A percentile compares a stretch with the other conserved stretches of the same genome.
These are phyloP conservation scores for Sodiomyces alkalinus DNA, from an alignment of 2,329 filamentous ascomycete genomes.

Conservation along the genomic window DNA sequence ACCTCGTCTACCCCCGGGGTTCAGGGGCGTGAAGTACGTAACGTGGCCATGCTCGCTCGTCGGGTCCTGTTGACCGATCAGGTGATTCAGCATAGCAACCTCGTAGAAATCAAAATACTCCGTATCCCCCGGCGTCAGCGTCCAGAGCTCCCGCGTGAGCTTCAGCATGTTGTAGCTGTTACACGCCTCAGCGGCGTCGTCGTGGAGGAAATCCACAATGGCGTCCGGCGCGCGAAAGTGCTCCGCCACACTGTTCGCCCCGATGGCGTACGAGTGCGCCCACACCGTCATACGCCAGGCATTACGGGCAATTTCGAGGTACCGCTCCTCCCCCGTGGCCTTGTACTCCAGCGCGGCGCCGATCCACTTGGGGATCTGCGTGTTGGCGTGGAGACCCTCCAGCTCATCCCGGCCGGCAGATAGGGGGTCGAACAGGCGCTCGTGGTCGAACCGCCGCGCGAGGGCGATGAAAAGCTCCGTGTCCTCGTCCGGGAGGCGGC, in stretches of 20 bases:
- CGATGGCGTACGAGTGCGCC: constrained; percentile 35
- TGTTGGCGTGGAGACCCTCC: constrained; percentile 35
- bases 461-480: constrained; percentile 32
- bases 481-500: constrained; percentile 25
- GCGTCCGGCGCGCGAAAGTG: constrained; percentile 31
- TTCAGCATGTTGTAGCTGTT: constrained; percentile 44
- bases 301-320: constrained; percentile 31
- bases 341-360: constrained; percentile 32
- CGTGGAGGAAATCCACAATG: constrained; percentile 25
- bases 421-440: constrained; percentile 28
- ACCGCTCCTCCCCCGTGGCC: constrained; percentile 26
- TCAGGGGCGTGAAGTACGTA: constrained; percentile 36
- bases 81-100: constrained; percentile 31
- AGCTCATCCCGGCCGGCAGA: constrained; percentile 27
- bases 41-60: constrained; percentile 28
- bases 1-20: constrained; percentile 28
- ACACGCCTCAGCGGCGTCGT: constrained; percentile 34
- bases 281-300: constrained; percentile 30
- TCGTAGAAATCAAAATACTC: constrained; percentile 40
- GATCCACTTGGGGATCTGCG: constrained; percentile 38
- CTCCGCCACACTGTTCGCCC: constrained; percentile 36
- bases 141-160: constrained; percentile 34
- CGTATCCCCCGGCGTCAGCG: constrained; percentile 21
- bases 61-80: constrained; percentile 33
- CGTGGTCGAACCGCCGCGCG: constrained; percentile 34